Evolutionary conservation across 2,329 filamentous ascomycete species (phyloP), one percentile per base, ranked within the genome.

Genomic region (Fusarium redolens): DNA sequence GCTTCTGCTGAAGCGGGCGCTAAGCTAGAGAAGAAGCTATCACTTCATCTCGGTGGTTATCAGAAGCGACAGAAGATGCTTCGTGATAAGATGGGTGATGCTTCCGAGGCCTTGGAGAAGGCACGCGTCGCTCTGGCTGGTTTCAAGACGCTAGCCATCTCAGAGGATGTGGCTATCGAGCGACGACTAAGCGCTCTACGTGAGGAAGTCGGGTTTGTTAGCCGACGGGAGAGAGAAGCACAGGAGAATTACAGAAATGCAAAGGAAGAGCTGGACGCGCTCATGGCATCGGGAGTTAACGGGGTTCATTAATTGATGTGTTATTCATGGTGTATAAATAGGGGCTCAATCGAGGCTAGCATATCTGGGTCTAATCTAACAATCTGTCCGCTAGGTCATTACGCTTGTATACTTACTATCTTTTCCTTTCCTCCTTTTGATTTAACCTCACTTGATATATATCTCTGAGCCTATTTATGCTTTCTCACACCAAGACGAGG

Each of bases 21-120:
- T 79, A 97, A 96, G 82, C 85, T 97, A 3, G 95, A 98, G 83
- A 97, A 97, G 88, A 98, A 96, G 83, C 89, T 99, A n/a, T 87
- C 88, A 0, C 86, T 97, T 60, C 92, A 96, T 77, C 90, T 97
- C 5, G 95, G 95, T 30, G 96, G 96, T 18, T 99, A 99, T 83
- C 92, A 95, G 80, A 91, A 95, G 75, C 92, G 96, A 37, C 91
- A 94, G 38, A 95, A 95, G 81, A 91, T 90, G 75, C 87, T 99
- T 31, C 89, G 91, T 28, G 88, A 91, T 68, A 98, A 97, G 84
- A 93, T 97, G 70, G 82, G 83, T 22, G 93, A 95, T 73, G 93
- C 94, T 3, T 89, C 91, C 31, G 89, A 91, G 25, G 92, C 92
- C 5, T 86, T 98, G 18, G 90, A 92, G 64, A 93, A 93, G 83